Evolutionary conservation across 768 basidiomycete genomes (phyloP), one percentile per base, ranked within the genome.

Genomic region (Panus rudis): DNA sequence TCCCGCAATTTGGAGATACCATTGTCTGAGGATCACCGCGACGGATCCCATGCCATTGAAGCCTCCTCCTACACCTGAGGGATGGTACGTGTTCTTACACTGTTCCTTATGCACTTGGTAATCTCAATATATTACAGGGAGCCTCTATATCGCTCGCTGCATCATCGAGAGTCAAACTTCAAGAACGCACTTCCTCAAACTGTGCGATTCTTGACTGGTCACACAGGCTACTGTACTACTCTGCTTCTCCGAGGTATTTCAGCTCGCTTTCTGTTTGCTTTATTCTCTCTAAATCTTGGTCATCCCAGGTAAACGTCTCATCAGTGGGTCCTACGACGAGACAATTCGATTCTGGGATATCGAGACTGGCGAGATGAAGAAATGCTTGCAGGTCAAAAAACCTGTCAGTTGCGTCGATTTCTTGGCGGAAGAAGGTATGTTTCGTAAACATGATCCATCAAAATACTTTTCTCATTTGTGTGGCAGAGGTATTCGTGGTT

Each of bases 281-380:
- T n/a, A 8, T 5, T 41, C n/a, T 4, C 34, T 17, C 8, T 42
- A 14, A 25, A 37, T 40, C 33, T 6, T 48, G 7, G 16, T 30
- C 12, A 5, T 20, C 21, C 2, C 10, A 61, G 87, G 85, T 14
- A 84, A 90, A 53, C 70, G 84, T 7, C 68, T 94, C 31, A 89
- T 94, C 50, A 90, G 85, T 50, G 92, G 92, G 13, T 87, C 84
- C 21, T 92, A 92, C 55, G 91, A 93, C 43, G 91, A 92, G 61
- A 90, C 86, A 1, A 92, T 94, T 47, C 73, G 91, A 11, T 88
- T 94, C 63, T 94, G 91, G 92, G 86, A 92, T 58, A 73, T 94
- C 17, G 72, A 70, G 41, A 76, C 72, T 0, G 78, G 74, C 4
- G 73, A 76, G 52, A 65, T 75, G 65, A 81, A 82, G 63, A 86